phyloP scores from a whole-genome alignment of 257 asterid genomes.

The Solanum paucissectum region DNA sequence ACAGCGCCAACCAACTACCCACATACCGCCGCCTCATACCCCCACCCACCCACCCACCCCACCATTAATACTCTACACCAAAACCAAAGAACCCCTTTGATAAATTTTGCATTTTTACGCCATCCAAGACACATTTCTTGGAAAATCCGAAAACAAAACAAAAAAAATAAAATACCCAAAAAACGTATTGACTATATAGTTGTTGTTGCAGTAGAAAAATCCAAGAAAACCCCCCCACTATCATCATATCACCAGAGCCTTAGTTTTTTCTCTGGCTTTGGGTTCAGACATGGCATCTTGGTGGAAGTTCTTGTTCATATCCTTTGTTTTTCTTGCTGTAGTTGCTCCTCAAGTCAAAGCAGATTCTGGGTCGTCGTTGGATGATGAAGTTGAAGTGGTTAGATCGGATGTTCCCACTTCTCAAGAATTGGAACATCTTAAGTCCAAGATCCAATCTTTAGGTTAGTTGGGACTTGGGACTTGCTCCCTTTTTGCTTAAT shows the following conservation, averaged over 20 bases:
- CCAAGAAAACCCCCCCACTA: not conserved
- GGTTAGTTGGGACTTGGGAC: slow-evolving; percentile 31
- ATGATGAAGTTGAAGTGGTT: slow-evolving; percentile 22
- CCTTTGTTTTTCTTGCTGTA: slow-evolving; percentile 2
- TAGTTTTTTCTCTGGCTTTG: not conserved
- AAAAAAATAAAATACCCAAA: not conserved
- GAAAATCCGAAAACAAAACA: not conserved
- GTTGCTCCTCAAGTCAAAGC: slow-evolving; percentile 26
- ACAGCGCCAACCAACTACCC: not conserved
- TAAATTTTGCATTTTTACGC: not conserved
- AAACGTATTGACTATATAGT: not conserved
- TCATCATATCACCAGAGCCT: not conserved
- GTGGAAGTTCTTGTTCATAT: not conserved
- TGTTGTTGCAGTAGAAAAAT: not conserved
- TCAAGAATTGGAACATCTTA: slow-evolving; percentile 29
- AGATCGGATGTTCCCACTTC: slow-evolving; percentile 40
- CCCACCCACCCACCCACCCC: not conserved
- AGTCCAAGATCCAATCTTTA: slow-evolving; percentile 51
- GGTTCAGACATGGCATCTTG: not conserved
- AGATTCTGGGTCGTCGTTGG: slow-evolving; percentile 27
- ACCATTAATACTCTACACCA: not conserved
- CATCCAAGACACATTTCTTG: not conserved
- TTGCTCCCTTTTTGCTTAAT: not conserved
- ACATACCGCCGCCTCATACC: not conserved
- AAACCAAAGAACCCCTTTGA: not conserved